phyloP scores from a whole-genome alignment of 2,329 filamentous ascomycete genomes.

The Sphaerostilbella broomeana region DNA sequence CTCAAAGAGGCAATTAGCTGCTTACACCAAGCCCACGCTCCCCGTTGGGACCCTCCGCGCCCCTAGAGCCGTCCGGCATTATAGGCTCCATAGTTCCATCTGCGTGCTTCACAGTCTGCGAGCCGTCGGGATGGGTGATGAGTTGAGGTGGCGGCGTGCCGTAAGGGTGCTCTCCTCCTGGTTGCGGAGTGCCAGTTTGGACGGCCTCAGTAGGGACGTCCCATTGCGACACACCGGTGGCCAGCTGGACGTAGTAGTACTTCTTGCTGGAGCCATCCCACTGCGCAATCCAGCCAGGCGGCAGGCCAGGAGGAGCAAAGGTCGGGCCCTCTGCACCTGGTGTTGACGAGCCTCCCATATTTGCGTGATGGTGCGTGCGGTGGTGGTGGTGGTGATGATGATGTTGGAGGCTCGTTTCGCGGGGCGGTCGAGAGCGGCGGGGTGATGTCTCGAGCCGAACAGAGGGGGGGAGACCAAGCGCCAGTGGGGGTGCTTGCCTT shows the following conservation, averaged over 20 bases:
- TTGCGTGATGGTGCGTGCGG: background rate
- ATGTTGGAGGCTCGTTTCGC: constrained; percentile 1
- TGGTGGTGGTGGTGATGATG: too few relatives aligned
- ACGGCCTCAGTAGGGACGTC: constrained; percentile 62
- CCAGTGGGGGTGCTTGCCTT: constrained; percentile 1
- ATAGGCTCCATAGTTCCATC: constrained; percentile 57
- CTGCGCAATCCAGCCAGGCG: constrained; percentile 62
- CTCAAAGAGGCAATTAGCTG: too few relatives aligned
- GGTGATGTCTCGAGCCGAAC: constrained; percentile 8
- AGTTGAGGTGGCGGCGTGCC: constrained; percentile 49
- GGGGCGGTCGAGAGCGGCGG: constrained; percentile 6
- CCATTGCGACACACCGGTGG: constrained; percentile 67
- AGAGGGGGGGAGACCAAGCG: constrained; percentile 4
- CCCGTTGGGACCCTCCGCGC: constrained; percentile 44
- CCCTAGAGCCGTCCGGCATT: constrained; percentile 45
- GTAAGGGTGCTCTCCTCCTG: constrained; percentile 56
- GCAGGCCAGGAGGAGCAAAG: constrained; percentile 53
- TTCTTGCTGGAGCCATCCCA: constrained; percentile 59
- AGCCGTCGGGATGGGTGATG: constrained; percentile 57
- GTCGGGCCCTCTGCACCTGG: constrained; percentile 54
- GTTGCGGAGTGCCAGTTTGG: constrained; percentile 51
- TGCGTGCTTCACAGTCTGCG: constrained; percentile 53
- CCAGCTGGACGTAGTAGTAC: constrained; percentile 67
- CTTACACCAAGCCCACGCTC: constrained; percentile 62
- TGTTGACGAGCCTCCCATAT: constrained; percentile 52